Conservation (phyloP, 805 yeast species). For the Ogataea corticis region DNA sequence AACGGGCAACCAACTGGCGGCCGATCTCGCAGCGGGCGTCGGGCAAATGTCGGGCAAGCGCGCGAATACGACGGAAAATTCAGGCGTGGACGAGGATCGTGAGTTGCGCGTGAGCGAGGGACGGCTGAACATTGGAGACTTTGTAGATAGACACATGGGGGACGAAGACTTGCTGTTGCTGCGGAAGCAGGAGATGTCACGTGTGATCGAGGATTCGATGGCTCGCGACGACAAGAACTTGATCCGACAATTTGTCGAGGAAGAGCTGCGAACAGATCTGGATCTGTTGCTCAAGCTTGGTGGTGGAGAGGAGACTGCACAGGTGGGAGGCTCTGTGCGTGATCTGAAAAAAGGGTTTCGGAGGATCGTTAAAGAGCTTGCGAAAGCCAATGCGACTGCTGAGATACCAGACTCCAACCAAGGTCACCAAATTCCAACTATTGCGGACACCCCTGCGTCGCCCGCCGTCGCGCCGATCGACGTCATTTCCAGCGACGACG, state of each 20-base stretch:
- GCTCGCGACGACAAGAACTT: slow-evolving; percentile 82
- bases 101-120: slow-evolving; percentile 25
- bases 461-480: not conserved
- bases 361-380: slow-evolving; percentile 30
- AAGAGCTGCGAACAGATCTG: slow-evolving; percentile 55
- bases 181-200: slow-evolving; percentile 73
- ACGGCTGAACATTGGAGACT: slow-evolving; percentile 37
- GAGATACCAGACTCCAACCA: no score
- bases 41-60: slow-evolving; percentile 31
- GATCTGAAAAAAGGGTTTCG: slow-evolving; percentile 32
- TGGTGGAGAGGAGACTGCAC: slow-evolving; percentile 37
- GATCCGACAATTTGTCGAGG: slow-evolving; percentile 59
- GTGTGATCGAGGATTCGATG: slow-evolving; percentile 70
- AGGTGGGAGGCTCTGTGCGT: slow-evolving; percentile 15
- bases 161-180: slow-evolving; percentile 66
- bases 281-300: slow-evolving; percentile 47
- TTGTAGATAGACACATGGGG: slow-evolving; percentile 62
- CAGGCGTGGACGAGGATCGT: slow-evolving; percentile 26
- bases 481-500: not conserved
- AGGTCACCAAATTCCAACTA: not conserved
- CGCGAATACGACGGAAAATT: slow-evolving; percentile 5
- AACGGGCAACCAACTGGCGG: slow-evolving; percentile 19
- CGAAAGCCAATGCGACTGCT: slow-evolving; percentile 3
- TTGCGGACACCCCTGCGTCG: not conserved
- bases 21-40: slow-evolving; percentile 10